Conservation (phyloP, 441 rosid species). For the Adansonia madagascariensis region DNA sequence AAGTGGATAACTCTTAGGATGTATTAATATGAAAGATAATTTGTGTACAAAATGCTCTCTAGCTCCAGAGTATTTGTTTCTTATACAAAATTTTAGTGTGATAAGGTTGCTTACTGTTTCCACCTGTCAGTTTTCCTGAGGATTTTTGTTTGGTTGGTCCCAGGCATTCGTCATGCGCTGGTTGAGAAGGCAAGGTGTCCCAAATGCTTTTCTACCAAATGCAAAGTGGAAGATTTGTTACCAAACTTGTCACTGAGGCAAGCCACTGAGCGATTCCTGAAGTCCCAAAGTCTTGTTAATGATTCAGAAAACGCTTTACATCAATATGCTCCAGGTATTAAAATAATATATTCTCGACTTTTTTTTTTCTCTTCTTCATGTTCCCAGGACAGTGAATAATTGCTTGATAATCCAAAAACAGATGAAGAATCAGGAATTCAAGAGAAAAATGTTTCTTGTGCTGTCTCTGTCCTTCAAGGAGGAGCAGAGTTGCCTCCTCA, state of each 20-base stretch:
- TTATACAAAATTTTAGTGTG: conserved; percentile 2
- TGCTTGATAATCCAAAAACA: conserved; percentile 30
- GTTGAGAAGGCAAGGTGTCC: conserved; percentile 53
- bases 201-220: conserved; percentile 48
- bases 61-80: not conserved
- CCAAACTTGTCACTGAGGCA: conserved; percentile 61
- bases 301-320: conserved; percentile 38
- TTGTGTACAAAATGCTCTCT: conserved; percentile 1
- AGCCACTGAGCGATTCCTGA: conserved; percentile 49
- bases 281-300: conserved; percentile 39
- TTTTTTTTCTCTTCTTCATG: not conserved
- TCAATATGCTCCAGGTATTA: conserved; percentile 49
- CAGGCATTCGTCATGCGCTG: conserved; percentile 49
- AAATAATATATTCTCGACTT: not conserved
- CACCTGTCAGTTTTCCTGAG: conserved; percentile 19
- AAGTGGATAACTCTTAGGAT: not conserved
- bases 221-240: conserved; percentile 48
- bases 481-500: conserved; percentile 33
- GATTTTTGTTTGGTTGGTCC: conserved; percentile 17
- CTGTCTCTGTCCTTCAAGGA: conserved; percentile 36
- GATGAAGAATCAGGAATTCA: conserved; percentile 66
- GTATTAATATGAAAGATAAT: conserved; percentile 6
- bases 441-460: conserved; percentile 47
- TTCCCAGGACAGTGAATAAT: not conserved
- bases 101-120: conserved; percentile 13